Evolutionary conservation across 2,329 filamentous ascomycete species (phyloP), one percentile per base, ranked within the genome.

Genomic region (Alternaria brassicae): DNA sequence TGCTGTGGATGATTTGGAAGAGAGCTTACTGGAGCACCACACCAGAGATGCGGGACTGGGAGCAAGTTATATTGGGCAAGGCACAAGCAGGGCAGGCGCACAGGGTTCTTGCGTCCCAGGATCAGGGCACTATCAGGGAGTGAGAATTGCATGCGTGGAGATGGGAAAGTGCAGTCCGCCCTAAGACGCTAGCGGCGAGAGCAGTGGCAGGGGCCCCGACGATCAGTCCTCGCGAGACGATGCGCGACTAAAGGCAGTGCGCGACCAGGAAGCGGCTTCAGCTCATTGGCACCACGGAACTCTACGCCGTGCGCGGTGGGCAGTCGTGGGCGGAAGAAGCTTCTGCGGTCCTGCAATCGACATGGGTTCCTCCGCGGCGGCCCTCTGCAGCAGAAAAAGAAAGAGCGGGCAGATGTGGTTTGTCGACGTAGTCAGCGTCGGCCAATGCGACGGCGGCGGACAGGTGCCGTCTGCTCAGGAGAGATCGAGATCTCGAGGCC

Each of bases 31-130:
- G 41, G 61, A 50, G 63, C 60, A 64, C 36, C 49, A 56, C 48
- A 52, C 58, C 52, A 41, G 25, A 50, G 59, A 32, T 39, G 65
- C 60, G 65, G 66, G 66, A 57, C 53, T 58, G 60, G 56, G 54
- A 55, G 47, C 30, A 59, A 65, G 60, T 63, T 67, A 66, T 65
- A 64, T 53, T 54, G 57, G 60, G 63, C 60, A 66, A 48, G 66
- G 60, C 53, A 61, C 61, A 61, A 36, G 55, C 64, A 66, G 64
- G 64, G 62, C 60, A 58, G 28, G 40, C 39, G 42, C 59, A 41
- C 61, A 60, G 56, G 59, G 59, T 45, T 56, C 45, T 19, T 30
- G 15, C 12, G 40, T 32, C 50, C 64, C 59, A 52, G 64, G 64
- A 64, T 58, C 64, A 66, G 62, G 64, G 64, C 57, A 53, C 52